phyloP scores from a whole-genome alignment of 2,329 filamentous ascomycete genomes.

The Calonectria crousiana region DNA sequence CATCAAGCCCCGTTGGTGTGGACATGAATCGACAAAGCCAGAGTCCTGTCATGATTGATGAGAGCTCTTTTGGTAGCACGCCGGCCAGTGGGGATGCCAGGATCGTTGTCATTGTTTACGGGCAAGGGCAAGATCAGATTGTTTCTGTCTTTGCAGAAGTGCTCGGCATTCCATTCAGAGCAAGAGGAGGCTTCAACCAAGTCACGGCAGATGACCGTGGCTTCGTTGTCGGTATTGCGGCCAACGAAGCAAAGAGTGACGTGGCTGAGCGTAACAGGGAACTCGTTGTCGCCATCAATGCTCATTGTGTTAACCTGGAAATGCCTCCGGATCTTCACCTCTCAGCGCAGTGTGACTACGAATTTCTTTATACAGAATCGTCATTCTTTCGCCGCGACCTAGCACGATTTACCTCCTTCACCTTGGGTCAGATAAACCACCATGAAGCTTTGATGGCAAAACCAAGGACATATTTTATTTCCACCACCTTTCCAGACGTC shows the following conservation, averaged over 20 bases:
- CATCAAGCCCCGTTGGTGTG: conserved; percentile 41
- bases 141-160: conserved; percentile 83
- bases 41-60: conserved; percentile 50
- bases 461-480: conserved; percentile 84
- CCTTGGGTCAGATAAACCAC: conserved; percentile 82
- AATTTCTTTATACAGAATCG: conserved; percentile 83
- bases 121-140: conserved; percentile 78
- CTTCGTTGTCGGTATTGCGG: conserved; percentile 76
- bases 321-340: conserved; percentile 76
- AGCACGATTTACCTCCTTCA: conserved; percentile 82
- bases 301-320: conserved; percentile 79
- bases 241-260: conserved; percentile 67
- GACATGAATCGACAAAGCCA: conserved; percentile 52
- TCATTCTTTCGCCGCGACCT: conserved; percentile 81
- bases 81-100: conserved; percentile 67
- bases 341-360: conserved; percentile 81
- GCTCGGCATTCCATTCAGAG: conserved; percentile 77
- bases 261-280: conserved; percentile 69
- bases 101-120: conserved; percentile 76
- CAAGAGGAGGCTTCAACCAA: conserved; percentile 67
- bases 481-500: conserved; percentile 89
- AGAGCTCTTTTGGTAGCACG: conserved; percentile 58
- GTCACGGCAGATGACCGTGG: conserved; percentile 68
- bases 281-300: conserved; percentile 78
- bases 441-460: conserved; percentile 84